These are phyloP conservation scores for Hygrophoropsis aurantiaca DNA, from an alignment of 768 basidiomycete genomes.

Conservation along the genomic window DNA sequence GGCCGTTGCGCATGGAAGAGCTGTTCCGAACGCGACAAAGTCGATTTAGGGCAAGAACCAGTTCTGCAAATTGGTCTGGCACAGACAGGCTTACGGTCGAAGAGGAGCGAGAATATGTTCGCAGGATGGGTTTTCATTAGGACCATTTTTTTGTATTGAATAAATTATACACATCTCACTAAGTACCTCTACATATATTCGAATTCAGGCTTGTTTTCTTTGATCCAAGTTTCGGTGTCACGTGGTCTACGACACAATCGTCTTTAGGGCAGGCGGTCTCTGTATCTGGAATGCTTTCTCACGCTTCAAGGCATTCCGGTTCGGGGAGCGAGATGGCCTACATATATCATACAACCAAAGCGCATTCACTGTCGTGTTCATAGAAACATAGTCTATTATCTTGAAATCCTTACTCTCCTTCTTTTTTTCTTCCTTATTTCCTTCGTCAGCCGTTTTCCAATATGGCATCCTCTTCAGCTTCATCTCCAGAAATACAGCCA, in stretches of 20 bases:
- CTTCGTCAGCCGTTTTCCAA: constrained; percentile 16
- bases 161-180: constrained; percentile 14
- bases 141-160: constrained; percentile 1
- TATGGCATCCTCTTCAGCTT: constrained; percentile 79
- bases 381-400: constrained; percentile 32
- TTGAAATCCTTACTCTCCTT: constrained; percentile 28
- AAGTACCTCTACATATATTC: constrained; percentile 12
- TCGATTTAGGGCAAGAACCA: constrained; percentile 85
- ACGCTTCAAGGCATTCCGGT: background rate
- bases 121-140: constrained; percentile 81
- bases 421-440: constrained; percentile 28
- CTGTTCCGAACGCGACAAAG: constrained; percentile 80
- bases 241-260: too few species aligned
- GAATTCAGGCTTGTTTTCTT: too few species aligned
- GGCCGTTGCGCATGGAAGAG: constrained; percentile 88
- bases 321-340: background rate
- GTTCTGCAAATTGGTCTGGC: constrained; percentile 96
- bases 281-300: too few species aligned
- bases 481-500: constrained; percentile 69
- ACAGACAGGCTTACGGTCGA: constrained; percentile 80
- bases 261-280: too few species aligned
- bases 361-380: constrained; percentile 14
- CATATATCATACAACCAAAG: constrained; percentile 13
- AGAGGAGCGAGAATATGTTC: constrained; percentile 86
- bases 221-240: too few species aligned